Conservation (phyloP, 768 basidiomycete species). For the Hysterangium stoloniferum region DNA sequence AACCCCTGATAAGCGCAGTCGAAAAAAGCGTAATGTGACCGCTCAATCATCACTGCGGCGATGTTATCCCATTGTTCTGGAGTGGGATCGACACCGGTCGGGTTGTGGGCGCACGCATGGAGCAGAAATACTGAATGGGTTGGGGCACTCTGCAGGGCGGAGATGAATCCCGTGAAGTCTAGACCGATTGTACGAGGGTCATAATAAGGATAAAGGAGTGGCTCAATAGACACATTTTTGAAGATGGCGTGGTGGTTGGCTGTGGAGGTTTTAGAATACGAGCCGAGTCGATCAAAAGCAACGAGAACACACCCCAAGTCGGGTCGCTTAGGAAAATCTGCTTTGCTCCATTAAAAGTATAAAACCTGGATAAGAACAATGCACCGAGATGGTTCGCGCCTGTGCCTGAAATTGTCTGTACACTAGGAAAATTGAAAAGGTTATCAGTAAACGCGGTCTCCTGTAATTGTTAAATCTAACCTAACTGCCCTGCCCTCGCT, state of each 20-base stretch:
- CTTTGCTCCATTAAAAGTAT: constrained; percentile 58
- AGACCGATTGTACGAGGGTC: constrained; percentile 84
- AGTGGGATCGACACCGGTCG: constrained; percentile 93
- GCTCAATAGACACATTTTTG: constrained; percentile 82
- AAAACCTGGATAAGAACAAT: constrained; percentile 78
- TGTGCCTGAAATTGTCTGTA: constrained; percentile 93
- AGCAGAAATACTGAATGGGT: constrained; percentile 79
- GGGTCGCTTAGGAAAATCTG: constrained; percentile 83
- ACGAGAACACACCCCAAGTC: constrained; percentile 72
- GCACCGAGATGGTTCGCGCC: constrained; percentile 93
- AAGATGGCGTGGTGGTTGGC: constrained; percentile 89
- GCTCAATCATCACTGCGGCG: constrained; percentile 60
- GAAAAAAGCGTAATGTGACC: constrained; percentile 84
- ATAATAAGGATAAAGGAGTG: constrained; percentile 89
- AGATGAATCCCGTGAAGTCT: constrained; percentile 64
- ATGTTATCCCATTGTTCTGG: constrained; percentile 77
- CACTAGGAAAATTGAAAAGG: constrained; percentile 32
- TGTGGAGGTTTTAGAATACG: constrained; percentile 21
- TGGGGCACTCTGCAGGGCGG: constrained; percentile 54
- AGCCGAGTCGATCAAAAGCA: constrained; percentile 2
- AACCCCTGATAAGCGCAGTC: constrained; percentile 98
- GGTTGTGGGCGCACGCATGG: constrained; percentile 95
- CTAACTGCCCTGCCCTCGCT: constrained; percentile 60
- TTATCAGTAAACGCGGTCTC: neutral
- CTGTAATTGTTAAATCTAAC: constrained; percentile 15